A percentile compares a stretch with the other conserved stretches of the same genome.
phyloP scores from a whole-genome alignment of 2,329 filamentous ascomycete genomes.

The Xylariales sp. region DNA sequence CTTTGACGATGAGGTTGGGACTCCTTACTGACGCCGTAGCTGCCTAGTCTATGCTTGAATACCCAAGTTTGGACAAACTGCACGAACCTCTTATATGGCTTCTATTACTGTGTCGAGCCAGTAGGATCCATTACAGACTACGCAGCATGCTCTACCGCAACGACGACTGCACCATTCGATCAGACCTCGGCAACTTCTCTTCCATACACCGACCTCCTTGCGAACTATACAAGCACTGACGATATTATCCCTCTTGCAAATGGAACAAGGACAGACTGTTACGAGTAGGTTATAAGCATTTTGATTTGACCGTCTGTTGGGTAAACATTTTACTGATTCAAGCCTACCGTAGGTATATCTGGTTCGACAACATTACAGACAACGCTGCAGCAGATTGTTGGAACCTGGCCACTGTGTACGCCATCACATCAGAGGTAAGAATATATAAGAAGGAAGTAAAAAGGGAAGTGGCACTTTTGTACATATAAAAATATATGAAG shows the following conservation, averaged over 20 bases:
- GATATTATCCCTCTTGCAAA: background rate
- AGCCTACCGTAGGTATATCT: no score
- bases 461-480: no score
- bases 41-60: slow-evolving; percentile 22
- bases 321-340: no score
- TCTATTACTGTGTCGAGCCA: slow-evolving; percentile 27
- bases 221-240: background rate
- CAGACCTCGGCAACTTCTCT: background rate
- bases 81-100: slow-evolving; percentile 25
- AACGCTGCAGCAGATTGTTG: no score
- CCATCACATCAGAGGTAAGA: no score
- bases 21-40: background rate
- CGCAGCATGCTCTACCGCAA: slow-evolving; percentile 3
- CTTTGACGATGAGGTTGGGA: slow-evolving; percentile 7
- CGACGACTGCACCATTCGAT: background rate
- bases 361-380: no score
- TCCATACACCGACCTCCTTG: background rate
- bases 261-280: background rate
- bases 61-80: slow-evolving; percentile 24
- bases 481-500: no score
- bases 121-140: slow-evolving; percentile 21
- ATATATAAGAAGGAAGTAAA: no score
- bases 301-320: background rate
- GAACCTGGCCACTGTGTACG: no score
- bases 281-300: background rate